A percentile compares a stretch with the other conserved stretches of the same genome.
Conservation (phyloP, 345 rosid species). For the Capsella bursapastoris region DNA sequence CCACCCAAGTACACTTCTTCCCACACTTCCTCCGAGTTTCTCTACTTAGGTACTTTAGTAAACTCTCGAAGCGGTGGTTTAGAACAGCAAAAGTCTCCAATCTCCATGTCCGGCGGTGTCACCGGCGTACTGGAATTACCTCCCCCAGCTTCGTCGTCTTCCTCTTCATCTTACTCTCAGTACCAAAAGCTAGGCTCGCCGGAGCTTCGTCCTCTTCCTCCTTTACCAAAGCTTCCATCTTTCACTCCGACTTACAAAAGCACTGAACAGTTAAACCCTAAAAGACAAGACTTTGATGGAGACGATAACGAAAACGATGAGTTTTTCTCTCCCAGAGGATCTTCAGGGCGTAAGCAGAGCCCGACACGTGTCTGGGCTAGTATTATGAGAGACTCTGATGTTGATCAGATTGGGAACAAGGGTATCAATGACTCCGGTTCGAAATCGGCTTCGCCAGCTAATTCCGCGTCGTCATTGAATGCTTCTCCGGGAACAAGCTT, state of each 20-base stretch:
- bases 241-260: constrained; percentile 52
- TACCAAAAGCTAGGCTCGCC: constrained; percentile 82
- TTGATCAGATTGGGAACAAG: constrained; percentile 52
- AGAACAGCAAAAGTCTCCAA: constrained; percentile 48
- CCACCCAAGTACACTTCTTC: constrained; percentile 50
- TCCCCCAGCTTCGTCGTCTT: constrained; percentile 32
- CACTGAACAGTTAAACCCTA: constrained; percentile 49
- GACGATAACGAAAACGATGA: constrained; percentile 74
- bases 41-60: constrained; percentile 78
- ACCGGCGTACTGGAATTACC: constrained; percentile 53
- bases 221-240: constrained; percentile 60
- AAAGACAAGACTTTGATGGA: constrained; percentile 41
- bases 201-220: constrained; percentile 91
- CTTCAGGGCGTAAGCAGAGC: constrained; percentile 65
- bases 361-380: constrained; percentile 52
- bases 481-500: constrained; percentile 48
- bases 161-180: constrained; percentile 47
- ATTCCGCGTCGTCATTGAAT: constrained; percentile 48
- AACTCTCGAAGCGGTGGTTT: constrained; percentile 50
- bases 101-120: constrained; percentile 45
- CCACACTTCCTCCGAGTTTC: constrained; percentile 74
- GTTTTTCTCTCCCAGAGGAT: constrained; percentile 90
- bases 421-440: constrained; percentile 60
- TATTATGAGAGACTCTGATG: constrained; percentile 42
- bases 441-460: constrained; percentile 57